These are phyloP conservation scores for Byssochlamys sp. DNA, from an alignment of 2,329 filamentous ascomycete species.

Conservation along the genomic window DNA sequence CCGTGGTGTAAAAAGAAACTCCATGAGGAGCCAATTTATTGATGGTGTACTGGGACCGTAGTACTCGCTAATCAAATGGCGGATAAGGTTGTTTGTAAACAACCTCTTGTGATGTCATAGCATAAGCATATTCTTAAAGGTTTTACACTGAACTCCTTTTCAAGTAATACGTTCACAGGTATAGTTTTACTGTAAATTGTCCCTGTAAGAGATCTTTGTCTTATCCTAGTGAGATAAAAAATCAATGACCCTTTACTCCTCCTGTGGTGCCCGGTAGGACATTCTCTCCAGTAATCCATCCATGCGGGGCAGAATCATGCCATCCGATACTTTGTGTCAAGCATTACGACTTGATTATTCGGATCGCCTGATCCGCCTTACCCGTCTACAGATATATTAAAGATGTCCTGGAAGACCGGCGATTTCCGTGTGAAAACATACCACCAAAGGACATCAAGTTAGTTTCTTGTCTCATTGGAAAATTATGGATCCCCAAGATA, in stretches of 20 bases:
- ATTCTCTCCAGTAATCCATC: background rate
- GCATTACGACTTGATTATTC: background rate
- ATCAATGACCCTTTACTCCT: too few relatives aligned
- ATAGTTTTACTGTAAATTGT: background rate
- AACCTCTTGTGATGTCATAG: background rate
- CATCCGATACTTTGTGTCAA: background rate
- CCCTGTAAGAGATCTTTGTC: background rate
- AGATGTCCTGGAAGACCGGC: background rate
- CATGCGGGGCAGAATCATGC: background rate
- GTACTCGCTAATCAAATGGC: background rate
- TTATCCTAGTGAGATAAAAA: background rate
- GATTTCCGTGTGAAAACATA: too few relatives aligned
- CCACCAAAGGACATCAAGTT: too few relatives aligned
- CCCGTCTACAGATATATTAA: background rate
- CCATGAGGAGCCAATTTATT: background rate
- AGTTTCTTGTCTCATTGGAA: too few relatives aligned
- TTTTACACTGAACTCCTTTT: background rate
- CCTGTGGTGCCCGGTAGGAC: background rate
- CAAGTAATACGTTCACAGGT: background rate
- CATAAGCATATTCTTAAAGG: background rate
- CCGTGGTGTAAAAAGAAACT: background rate
- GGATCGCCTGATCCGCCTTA: background rate
- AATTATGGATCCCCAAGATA: background rate
- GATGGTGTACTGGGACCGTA: background rate
- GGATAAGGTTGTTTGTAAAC: background rate